Base-by-base conservation (phyloP, 2,329 filamentous ascomycete species). In the Remersonia thermophila region DNA sequence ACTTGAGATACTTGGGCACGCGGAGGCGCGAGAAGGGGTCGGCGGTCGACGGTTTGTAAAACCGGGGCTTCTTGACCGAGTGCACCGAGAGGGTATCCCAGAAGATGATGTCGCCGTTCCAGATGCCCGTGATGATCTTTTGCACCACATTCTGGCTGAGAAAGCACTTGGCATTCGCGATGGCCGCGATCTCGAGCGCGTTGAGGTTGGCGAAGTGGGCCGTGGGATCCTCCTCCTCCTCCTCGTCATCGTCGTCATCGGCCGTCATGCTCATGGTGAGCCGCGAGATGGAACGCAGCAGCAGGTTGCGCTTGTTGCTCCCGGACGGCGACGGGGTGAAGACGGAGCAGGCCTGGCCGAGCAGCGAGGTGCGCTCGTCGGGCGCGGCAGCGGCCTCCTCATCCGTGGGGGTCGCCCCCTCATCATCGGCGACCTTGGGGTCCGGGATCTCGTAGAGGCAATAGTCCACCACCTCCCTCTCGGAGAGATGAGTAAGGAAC, bases 61-160 rank as follows among this genome's bases (percentile, higher is more conserved):
- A 74, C 15, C 80, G 77, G 2, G 84, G 79, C 50, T 76, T 75
- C 58, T 93, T 93, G 39, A 68, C 71, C 0, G 83, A 76, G 49
- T 80, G 65, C 7, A 83, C 70, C 7, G 73, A 79, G n/a, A 93
- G 62, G 5, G 67, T 73, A 41, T 86, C 80, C 85, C 84, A 93
- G 55, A 93, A 91, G 27, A 87, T 73, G 41, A 93, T 85, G 46
- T 87, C 79, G 31, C 85, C 85, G 44, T 78, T 76, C 84, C 85
- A 93, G 36, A 93, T 83, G 33, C 81, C 81, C 31, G 81, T 80
- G 43, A 93, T 74, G 46, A 93, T 81, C 50, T 80, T 82, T 53
- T 93, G 85, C 9, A 93, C 80, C 3, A 83, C 73, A 41, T 71
- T 70, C 55, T 93, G 84, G 51, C 79, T 80, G 26, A 93, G 68